These are phyloP conservation scores for Raddia guianensis DNA, from an alignment of 176 grass and related monocot species.

Conservation along the genomic window DNA sequence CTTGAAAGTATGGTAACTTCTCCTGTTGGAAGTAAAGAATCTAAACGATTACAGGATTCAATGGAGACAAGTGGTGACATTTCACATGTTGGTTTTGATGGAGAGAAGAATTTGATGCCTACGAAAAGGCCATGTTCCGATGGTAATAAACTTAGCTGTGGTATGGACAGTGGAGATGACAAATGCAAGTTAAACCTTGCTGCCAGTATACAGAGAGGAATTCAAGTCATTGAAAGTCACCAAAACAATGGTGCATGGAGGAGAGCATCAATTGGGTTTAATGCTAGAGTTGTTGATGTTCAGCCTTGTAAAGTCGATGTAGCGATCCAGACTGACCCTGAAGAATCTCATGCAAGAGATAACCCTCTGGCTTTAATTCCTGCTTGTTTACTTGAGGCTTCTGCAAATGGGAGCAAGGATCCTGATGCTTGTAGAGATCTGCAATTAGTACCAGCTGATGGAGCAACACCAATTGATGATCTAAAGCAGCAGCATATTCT, in stretches of 20 bases:
- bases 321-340: constrained; percentile 72
- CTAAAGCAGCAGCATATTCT: constrained; percentile 64
- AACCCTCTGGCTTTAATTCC: constrained; percentile 56
- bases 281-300: constrained; percentile 66
- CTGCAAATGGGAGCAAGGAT: constrained; percentile 49
- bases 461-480: constrained; percentile 47
- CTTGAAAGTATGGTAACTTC: constrained; percentile 39
- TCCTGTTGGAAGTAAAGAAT: constrained; percentile 42
- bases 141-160: constrained; percentile 26
- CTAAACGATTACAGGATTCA: constrained; percentile 22
- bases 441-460: constrained; percentile 63
- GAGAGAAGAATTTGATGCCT: constrained; percentile 37
- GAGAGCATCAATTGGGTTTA: constrained; percentile 78
- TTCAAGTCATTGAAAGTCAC: constrained; percentile 76
- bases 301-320: constrained; percentile 80
- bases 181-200: constrained; percentile 57
- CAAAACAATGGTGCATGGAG: constrained; percentile 63
- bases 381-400: constrained; percentile 49
- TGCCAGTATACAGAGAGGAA: constrained; percentile 83
- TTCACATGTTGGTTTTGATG: constrained; percentile 41
- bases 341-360: constrained; percentile 61
- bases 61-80: constrained; percentile 28
- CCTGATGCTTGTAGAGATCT: constrained; percentile 54
- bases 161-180: constrained; percentile 22
- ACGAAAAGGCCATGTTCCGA: constrained; percentile 50